Percentiles rank a stretch among this genome's conserved stretches.
These are phyloP conservation scores for Centrapalus pauciflorus DNA, from an alignment of 129 eudicot genomes.

Conservation along the genomic window DNA sequence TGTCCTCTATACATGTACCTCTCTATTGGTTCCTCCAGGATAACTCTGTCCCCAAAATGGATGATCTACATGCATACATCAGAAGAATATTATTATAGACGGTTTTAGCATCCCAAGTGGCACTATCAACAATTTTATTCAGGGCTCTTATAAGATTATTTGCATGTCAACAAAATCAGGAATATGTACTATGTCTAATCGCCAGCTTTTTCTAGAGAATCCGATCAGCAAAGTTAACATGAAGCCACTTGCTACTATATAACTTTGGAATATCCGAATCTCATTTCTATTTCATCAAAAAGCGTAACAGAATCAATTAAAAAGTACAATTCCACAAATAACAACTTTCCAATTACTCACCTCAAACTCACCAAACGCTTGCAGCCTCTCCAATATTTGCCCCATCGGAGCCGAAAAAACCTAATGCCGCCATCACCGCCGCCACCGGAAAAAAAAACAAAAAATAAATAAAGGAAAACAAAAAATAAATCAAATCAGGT, in stretches of 20 bases:
- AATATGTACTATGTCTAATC: conserved; percentile 6
- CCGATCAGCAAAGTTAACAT: conserved; percentile 11
- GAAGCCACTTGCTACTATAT: conserved; percentile 23
- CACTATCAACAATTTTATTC: conserved; percentile 5
- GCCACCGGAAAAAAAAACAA: conserved; percentile 4
- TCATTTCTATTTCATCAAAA: conserved; percentile 12
- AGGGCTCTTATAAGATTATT: neutral
- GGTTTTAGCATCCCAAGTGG: conserved; percentile 7
- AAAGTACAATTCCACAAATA: neutral
- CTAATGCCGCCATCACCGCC: conserved; percentile 33
- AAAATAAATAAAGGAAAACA: conserved; percentile 1
- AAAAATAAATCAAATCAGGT: neutral
- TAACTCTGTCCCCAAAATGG: conserved; percentile 87
- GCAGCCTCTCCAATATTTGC: conserved; percentile 79
- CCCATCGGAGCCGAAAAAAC: conserved; percentile 89
- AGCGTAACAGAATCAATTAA: conserved; percentile 30
- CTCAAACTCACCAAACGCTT: conserved; percentile 94
- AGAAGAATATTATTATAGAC: neutral
- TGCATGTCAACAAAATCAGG: conserved; percentile 11
- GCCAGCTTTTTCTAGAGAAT: conserved; percentile 19
- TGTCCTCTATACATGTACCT: conserved; percentile 41
- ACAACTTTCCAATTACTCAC: conserved; percentile 22
- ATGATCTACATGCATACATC: conserved; percentile 44
- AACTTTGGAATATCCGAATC: conserved; percentile 26
- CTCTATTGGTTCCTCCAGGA: conserved; percentile 91